A percentile compares a stretch with the other conserved stretches of the same genome.
phyloP scores from a whole-genome alignment of 192 early-diverging fungal species.

The Coemansia sp. region DNA sequence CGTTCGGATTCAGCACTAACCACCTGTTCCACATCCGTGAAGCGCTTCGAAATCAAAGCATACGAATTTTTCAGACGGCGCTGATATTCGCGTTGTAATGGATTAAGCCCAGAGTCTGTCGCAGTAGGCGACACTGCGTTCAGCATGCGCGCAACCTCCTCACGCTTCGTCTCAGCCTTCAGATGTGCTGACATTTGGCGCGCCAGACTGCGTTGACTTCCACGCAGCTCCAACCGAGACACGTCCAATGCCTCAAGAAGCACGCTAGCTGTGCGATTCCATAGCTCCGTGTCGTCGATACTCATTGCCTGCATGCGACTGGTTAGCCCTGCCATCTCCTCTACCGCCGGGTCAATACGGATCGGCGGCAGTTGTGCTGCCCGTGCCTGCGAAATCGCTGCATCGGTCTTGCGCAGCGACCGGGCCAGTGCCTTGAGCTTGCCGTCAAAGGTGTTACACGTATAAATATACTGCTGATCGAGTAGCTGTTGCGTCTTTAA shows the following conservation, averaged over 20 bases:
- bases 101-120: constrained; percentile 31
- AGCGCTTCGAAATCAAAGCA: constrained; percentile 14
- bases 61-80: constrained; percentile 27
- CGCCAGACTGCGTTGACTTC: constrained; percentile 30
- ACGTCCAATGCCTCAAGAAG: constrained; percentile 40
- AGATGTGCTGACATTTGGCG: constrained; percentile 21
- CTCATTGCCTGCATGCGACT: constrained; percentile 21
- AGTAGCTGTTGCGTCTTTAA: constrained; percentile 26
- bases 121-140: constrained; percentile 8
- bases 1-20: constrained; percentile 18
- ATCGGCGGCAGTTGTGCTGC: constrained; percentile 39
- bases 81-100: constrained; percentile 46
- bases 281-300: constrained; percentile 42
- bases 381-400: constrained; percentile 27
- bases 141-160: constrained; percentile 39
- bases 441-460: constrained; percentile 43
- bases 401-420: constrained; percentile 22
- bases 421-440: constrained; percentile 34
- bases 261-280: constrained; percentile 40
- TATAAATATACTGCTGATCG: constrained; percentile 40
- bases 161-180: constrained; percentile 43
- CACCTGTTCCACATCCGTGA: constrained; percentile 25
- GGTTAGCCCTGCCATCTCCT: constrained; percentile 17
- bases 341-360: constrained; percentile 27
- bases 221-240: constrained; percentile 40